phyloP scores from a whole-genome alignment of 768 basidiomycete genomes.

The Pleurotus tuoliensis region DNA sequence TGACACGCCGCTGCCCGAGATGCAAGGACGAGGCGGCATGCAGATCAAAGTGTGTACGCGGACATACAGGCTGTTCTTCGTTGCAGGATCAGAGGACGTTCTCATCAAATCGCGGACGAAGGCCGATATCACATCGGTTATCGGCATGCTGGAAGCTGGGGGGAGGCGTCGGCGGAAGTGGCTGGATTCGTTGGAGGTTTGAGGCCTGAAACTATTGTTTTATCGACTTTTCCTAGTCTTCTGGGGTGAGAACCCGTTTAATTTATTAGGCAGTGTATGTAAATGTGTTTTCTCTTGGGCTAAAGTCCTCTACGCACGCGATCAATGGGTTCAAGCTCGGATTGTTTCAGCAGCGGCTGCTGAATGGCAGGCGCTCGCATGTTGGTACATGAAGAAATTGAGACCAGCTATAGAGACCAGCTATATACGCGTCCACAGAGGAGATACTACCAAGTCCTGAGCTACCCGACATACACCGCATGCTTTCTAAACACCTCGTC shows the following conservation, averaged over 20 bases:
- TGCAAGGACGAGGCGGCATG: slow-evolving; percentile 54
- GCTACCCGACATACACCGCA: slow-evolving; percentile 13
- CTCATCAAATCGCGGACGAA: slow-evolving; percentile 43
- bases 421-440: too few species aligned
- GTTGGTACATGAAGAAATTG: too few species aligned
- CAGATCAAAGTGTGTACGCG: slow-evolving; percentile 84
- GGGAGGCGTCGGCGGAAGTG: slow-evolving; percentile 32
- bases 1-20: slow-evolving; percentile 36
- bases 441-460: neutral
- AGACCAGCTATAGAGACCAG: too few species aligned
- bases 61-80: slow-evolving; percentile 80
- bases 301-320: too few species aligned
- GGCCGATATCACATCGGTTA: slow-evolving; percentile 34
- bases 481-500: slow-evolving; percentile 20
- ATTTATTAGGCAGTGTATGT: too few species aligned
- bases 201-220: too few species aligned
- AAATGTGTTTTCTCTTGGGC: too few species aligned
- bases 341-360: too few species aligned
- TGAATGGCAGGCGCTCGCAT: too few species aligned
- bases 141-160: slow-evolving; percentile 25
- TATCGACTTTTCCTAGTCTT: too few species aligned
- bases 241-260: too few species aligned
- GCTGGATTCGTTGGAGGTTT: slow-evolving; percentile 19
- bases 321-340: too few species aligned
- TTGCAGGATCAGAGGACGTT: slow-evolving; percentile 62